Percentiles rank a stretch among this genome's conserved stretches.
Conservation (phyloP, 2,329 filamentous ascomycete species). For the Fonsecaea erecta region DNA sequence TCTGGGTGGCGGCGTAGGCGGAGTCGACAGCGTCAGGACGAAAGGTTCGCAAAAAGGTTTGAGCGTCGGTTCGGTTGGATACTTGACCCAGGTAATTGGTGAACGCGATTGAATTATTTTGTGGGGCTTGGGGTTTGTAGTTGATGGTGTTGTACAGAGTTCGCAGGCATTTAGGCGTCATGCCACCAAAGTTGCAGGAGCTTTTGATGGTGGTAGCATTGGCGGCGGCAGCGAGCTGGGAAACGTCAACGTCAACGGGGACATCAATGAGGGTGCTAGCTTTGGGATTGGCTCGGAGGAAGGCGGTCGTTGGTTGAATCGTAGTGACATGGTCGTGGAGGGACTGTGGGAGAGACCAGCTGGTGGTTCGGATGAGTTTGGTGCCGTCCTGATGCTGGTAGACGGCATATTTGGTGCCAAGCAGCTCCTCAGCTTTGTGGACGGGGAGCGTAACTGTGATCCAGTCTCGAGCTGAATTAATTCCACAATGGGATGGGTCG, state of each 20-base stretch:
- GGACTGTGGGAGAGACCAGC: conserved; percentile 63
- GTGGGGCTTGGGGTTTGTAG: conserved; percentile 53
- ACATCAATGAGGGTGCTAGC: conserved; percentile 38
- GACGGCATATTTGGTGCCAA: conserved; percentile 58
- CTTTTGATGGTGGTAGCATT: conserved; percentile 40
- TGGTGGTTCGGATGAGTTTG: conserved; percentile 56
- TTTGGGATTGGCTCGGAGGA: conserved; percentile 51
- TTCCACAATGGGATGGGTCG: conserved; percentile 44
- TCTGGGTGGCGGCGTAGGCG: conserved; percentile 43
- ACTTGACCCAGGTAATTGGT: conserved; percentile 55
- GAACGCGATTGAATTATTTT: conserved; percentile 53
- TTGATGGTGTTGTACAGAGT: conserved; percentile 60
- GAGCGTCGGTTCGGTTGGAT: conserved; percentile 53
- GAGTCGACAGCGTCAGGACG: conserved; percentile 44
- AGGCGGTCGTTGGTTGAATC: conserved; percentile 65
- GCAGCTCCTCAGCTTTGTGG: conserved; percentile 56
- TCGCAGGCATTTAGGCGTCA: conserved; percentile 60
- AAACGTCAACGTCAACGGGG: conserved; percentile 39
- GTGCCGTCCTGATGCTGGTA: conserved; percentile 62
- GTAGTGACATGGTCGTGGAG: conserved; percentile 64
- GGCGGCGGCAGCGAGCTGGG: conserved; percentile 20
- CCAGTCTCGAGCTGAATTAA: conserved; percentile 63
- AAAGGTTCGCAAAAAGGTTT: conserved; percentile 46
- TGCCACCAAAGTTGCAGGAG: conserved; percentile 57
- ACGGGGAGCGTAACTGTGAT: conserved; percentile 60